Conservation (phyloP, 176 grass and related monocot species). For the Alopecurus myosuroides region DNA sequence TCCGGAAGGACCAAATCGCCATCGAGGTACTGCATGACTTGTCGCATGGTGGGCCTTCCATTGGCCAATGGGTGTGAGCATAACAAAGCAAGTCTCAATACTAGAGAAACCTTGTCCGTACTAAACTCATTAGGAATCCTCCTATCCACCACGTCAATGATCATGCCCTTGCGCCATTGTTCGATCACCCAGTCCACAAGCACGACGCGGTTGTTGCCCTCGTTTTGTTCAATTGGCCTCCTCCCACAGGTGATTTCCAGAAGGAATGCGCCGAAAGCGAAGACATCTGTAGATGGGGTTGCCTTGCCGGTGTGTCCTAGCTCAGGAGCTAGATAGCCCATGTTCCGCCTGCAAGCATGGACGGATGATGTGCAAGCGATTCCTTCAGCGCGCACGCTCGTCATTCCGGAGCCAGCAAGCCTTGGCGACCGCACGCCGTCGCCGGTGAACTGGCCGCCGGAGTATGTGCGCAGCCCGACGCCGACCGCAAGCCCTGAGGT, state of each 20-base stretch:
- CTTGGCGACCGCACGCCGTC: no score
- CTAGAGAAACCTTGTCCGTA: conserved; percentile 20
- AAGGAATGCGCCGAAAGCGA: conserved; percentile 32
- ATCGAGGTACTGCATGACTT: conserved; percentile 40
- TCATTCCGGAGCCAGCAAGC: no score
- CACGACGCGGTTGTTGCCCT: neutral
- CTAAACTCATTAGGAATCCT: neutral
- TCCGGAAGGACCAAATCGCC: conserved; percentile 20
- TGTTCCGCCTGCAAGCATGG: no score
- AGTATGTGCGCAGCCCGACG: no score
- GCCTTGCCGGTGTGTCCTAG: conserved; percentile 34
- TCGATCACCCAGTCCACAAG: conserved; percentile 30
- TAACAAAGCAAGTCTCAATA: conserved; percentile 29
- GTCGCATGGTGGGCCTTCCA: conserved; percentile 40
- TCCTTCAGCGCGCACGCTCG: no score
- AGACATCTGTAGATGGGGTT: conserved; percentile 28
- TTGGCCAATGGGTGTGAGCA: conserved; percentile 40
- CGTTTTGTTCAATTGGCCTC: conserved; percentile 25
- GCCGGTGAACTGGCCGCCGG: no score
- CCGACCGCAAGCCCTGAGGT: no score
- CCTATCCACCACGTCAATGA: neutral
- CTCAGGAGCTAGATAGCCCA: conserved; percentile 47
- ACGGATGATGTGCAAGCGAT: no score
- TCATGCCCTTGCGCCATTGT: neutral
- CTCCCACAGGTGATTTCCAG: conserved; percentile 27